Evolutionary conservation across 768 basidiomycete genomes (phyloP).

Genomic region (Boletus insuetus): DNA sequence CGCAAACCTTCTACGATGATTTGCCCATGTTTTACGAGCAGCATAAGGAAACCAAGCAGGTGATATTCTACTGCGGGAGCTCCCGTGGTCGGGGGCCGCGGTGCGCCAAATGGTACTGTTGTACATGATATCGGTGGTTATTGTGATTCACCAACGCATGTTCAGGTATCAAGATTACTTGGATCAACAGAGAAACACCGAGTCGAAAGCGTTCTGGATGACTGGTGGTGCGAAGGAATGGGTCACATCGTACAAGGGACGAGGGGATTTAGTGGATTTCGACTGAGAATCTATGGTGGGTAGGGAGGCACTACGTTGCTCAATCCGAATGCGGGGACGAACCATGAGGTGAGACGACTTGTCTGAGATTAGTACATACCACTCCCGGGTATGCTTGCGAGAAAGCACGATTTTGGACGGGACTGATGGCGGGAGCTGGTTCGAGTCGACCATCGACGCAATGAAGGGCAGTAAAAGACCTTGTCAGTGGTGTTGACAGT

Average conservation of each 20-base stretch:
- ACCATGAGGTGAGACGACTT: too few species aligned
- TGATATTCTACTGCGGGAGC: constrained; percentile 56
- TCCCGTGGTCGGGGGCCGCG: constrained; percentile 52
- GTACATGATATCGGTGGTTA: background rate
- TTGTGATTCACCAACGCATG: background rate
- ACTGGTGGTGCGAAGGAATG: constrained; percentile 44
- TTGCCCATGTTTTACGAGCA: constrained; percentile 41
- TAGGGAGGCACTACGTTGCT: too few species aligned
- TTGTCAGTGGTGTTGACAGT: too few species aligned
- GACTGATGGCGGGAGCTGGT: too few species aligned
- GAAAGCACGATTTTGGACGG: too few species aligned
- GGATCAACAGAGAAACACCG: constrained; percentile 27
- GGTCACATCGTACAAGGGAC: constrained; percentile 28
- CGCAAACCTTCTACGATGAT: constrained; percentile 50
- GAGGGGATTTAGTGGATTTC: constrained; percentile 23
- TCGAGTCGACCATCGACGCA: too few species aligned
- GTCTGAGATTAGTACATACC: too few species aligned
- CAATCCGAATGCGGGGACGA: too few species aligned
- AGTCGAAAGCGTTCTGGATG: constrained; percentile 42
- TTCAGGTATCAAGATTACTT: constrained; percentile 52
- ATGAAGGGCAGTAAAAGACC: too few species aligned
- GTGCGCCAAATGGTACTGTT: constrained; percentile 46
- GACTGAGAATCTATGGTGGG: constrained; percentile 6
- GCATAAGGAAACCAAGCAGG: constrained; percentile 37
- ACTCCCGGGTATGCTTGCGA: background rate